Conservation (phyloP, 352 stramenopile genomes). For the Proteromonas lacertae region DNA sequence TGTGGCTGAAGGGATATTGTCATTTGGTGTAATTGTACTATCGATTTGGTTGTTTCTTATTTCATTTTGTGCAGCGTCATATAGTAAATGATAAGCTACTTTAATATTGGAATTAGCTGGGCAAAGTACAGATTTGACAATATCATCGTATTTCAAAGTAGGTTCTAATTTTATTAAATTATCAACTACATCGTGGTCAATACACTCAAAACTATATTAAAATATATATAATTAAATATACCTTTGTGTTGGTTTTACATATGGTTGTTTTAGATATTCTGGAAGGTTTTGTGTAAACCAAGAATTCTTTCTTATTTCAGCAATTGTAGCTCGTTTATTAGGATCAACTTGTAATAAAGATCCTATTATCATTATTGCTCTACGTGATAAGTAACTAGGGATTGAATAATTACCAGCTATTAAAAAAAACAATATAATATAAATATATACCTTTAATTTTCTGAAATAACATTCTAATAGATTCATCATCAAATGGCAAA, state of each 20-base stretch:
- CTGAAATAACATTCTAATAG: slow-evolving; percentile 61
- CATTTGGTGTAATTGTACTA: not conserved
- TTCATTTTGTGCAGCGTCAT: not conserved
- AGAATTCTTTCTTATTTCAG: slow-evolving; percentile 78
- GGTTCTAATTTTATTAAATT: slow-evolving; percentile 15
- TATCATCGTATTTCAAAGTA: slow-evolving; percentile 13
- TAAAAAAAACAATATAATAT: slow-evolving; percentile 4
- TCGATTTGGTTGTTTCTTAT: not conserved
- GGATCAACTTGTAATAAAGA: slow-evolving; percentile 93
- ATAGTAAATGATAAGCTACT: not conserved
- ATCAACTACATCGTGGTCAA: slow-evolving; percentile 1
- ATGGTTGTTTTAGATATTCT: slow-evolving; percentile 61
- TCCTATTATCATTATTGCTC: slow-evolving; percentile 76
- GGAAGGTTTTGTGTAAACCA: slow-evolving; percentile 93
- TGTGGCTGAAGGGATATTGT: not conserved
- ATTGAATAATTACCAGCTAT: slow-evolving; percentile 85
- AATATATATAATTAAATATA: slow-evolving; percentile 26
- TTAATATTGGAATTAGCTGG: not conserved
- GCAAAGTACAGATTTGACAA: not conserved
- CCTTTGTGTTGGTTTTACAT: slow-evolving; percentile 60
- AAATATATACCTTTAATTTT: slow-evolving; percentile 98
- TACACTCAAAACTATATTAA: slow-evolving; percentile 20
- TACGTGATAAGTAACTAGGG: slow-evolving; percentile 70
- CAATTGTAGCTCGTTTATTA: slow-evolving; percentile 93
- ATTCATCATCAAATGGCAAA: slow-evolving; percentile 23